A percentile compares a stretch with the other conserved stretches of the same genome.
These are phyloP conservation scores for Geotrichum phurueaensis DNA, from an alignment of 1,139 yeast species.

Conservation along the genomic window DNA sequence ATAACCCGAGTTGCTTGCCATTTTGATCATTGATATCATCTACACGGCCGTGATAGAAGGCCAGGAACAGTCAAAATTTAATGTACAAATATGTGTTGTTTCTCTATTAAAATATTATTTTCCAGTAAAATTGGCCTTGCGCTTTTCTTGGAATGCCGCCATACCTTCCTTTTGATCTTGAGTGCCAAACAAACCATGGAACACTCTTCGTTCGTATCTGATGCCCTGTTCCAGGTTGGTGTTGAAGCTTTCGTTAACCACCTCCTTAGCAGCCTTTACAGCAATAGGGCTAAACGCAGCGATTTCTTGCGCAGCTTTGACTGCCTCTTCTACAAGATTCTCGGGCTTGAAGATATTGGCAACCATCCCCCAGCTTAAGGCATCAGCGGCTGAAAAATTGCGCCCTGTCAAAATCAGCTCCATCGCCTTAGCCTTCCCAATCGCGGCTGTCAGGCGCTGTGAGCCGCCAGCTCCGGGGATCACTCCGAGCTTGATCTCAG, in stretches of 20 bases:
- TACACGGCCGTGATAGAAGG: not conserved
- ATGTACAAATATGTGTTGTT: not conserved
- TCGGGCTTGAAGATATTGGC: constrained; percentile 40
- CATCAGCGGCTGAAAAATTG: constrained; percentile 42
- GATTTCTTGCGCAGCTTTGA: constrained; percentile 41
- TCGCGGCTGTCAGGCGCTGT: constrained; percentile 42
- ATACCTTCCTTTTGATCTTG: constrained; percentile 47
- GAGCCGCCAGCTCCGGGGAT: constrained; percentile 54
- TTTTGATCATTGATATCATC: not conserved
- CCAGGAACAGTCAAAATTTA: not conserved
- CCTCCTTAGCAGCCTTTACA: constrained; percentile 44
- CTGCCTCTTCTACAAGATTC: constrained; percentile 40
- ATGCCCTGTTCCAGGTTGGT: constrained; percentile 38
- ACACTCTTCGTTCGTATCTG: constrained; percentile 40
- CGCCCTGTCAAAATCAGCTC: constrained; percentile 46
- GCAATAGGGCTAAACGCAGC: constrained; percentile 43
- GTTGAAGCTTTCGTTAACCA: constrained; percentile 41
- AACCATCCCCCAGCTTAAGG: constrained; percentile 45
- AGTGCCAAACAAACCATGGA: constrained; percentile 43
- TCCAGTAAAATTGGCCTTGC: constrained; percentile 39
- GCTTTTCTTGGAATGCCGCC: constrained; percentile 46
- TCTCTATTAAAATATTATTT: constrained; percentile 22
- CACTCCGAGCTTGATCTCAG: constrained; percentile 49
- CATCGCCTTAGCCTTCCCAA: constrained; percentile 47
- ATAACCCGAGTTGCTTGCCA: not conserved